Base-by-base conservation (phyloP, 2,329 filamentous ascomycete genomes). In the Claviceps fusiformis region DNA sequence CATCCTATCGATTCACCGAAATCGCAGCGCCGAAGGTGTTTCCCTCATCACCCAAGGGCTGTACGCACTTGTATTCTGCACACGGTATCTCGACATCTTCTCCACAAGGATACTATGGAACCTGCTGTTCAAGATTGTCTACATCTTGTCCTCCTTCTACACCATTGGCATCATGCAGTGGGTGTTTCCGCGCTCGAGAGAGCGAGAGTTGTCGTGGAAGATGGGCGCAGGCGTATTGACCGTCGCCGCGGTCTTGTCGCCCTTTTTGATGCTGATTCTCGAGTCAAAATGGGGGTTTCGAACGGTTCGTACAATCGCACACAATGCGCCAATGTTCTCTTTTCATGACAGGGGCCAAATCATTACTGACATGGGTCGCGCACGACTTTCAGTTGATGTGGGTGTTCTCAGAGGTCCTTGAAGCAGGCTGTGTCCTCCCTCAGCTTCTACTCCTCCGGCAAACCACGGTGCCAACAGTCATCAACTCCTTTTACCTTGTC, bases 401-500 rank as follows among this genome's bases (percentile, higher is more conserved):
- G 87, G 80, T 84, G 56, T 95, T 96, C 72, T 95, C 89, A 37
- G 84, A 93, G 62, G 86, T 95, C 61, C 85, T 97, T 64, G 92
- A 97, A 72, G 92, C 89, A 39, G 82, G 95, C 58, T 93, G 87
- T 68, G 82, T 96, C 39, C 82, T 97, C 24, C 92, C 92, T 0
- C 92, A 97, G 68, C 83, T 97, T 1, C 80, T 96, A 6, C 83
- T 96, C 47, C 82, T 97, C 15, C 87, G 92, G 57, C 90, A 96
- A 70, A 96, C 92, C n/a, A 90, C 85, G 31, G 89, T 96, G 0
- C 92, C 92, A 0, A 97, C 92, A 51, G 92, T 96, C 50, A 91
- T 97, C 71, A 89, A 95, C 68, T 95, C 89, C n/a, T 95, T 87
- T 73, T 97, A 97, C 70, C 86, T 97, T 55, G 75, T 93, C 52